Conservation (phyloP, 345 rosid genomes). For the Nasturtium officinale region DNA sequence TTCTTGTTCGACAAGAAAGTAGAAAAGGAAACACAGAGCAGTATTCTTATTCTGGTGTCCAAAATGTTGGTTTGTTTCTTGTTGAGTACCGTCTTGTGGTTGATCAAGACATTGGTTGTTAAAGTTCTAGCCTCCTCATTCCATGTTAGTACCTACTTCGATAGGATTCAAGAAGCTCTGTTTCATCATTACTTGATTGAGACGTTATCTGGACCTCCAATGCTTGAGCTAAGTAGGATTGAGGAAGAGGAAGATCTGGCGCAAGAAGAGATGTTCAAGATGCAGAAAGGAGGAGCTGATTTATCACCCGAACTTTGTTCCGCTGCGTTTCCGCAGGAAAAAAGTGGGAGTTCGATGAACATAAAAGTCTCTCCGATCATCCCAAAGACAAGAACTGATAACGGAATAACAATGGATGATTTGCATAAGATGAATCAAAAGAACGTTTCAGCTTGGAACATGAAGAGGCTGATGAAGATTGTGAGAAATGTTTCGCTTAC, state of each 20-base stretch:
- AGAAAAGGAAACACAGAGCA: constrained; percentile 36
- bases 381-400: constrained; percentile 40
- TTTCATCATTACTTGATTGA: constrained; percentile 82
- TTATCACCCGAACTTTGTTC: constrained; percentile 64
- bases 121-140: constrained; percentile 86
- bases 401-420: constrained; percentile 60
- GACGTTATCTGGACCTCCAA: constrained; percentile 79
- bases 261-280: constrained; percentile 48
- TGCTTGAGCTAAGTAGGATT: constrained; percentile 51
- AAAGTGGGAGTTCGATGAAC: constrained; percentile 47
- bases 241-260: constrained; percentile 58
- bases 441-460: constrained; percentile 95
- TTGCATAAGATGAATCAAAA: constrained; percentile 67
- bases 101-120: constrained; percentile 80
- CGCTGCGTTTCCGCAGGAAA: constrained; percentile 46
- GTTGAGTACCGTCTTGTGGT: constrained; percentile 67
- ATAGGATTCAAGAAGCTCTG: constrained; percentile 80
- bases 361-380: constrained; percentile 44
- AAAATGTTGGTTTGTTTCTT: constrained; percentile 67
- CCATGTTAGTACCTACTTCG: constrained; percentile 90
- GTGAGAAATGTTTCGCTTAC: constrained; percentile 69
- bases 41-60: constrained; percentile 53
- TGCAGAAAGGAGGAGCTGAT: constrained; percentile 67
- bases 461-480: constrained; percentile 90
- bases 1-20: constrained; percentile 66